Base-by-base conservation (phyloP, 1,284 basidiomycete species). In the Microbotryum lychnidis-dioicae region DNA sequence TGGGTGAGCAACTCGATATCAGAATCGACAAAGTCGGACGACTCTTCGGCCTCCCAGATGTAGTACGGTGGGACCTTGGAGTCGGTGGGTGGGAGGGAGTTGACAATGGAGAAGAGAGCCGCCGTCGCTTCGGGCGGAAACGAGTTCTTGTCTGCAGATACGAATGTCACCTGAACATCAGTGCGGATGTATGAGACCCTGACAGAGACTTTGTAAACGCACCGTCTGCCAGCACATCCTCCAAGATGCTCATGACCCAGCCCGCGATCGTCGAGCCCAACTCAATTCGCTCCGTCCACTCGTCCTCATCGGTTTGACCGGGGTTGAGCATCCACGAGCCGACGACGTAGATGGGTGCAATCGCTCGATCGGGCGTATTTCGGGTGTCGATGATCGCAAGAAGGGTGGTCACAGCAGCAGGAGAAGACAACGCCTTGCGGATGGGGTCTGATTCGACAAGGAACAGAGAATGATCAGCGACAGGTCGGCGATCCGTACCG, bases 1-100 rank as follows among this genome's bases (percentile, higher is more conserved):
- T 88, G 83, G 68, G 87, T 84, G 45, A 91, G 77, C 18, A 81
- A 76, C 53, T 87, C 84, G 61, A 86, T 82, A 73, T 90, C 89
- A 2, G 83, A 77, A 58, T 82, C 79, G 42, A 87, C 73, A 10
- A 88, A 79, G 33, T 77, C 76, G 44, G 78, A 78, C 49, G 81
- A 77, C 55, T 81, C 74, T 21, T 77, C 73, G 29, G 80, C 74
- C 16, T 76, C 68, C 6, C 80, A 74, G 63, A 81, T 78, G 82
- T n/a, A 82, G 78, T 54, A 88, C 78, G 65, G 81, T 77, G 14
- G 84, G 83, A 16, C 67, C 10, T 77, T 63, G 66, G 84, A 83
- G 80, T 16, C 80, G 78, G 70, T 84, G 87, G 25, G 80, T 77
- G 50, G 75, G 42, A 89, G 76, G 16, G 83, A 76, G 21, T 81